phyloP scores from a whole-genome alignment of 306 rosid species.

The Rosa persica region DNA sequence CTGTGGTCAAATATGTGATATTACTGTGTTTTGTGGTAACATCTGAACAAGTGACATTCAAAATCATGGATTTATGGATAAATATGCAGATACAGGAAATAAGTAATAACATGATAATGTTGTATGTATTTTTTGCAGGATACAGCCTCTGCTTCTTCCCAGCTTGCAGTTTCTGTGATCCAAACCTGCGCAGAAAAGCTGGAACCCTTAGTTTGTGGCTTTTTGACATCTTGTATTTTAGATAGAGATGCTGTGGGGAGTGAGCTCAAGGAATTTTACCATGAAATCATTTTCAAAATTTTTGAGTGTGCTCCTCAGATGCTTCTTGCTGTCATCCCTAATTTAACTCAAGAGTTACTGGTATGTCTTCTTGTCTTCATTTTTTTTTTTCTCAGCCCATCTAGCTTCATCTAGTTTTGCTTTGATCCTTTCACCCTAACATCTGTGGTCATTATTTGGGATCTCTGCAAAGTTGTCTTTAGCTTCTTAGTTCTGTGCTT shows the following conservation, averaged over 20 bases:
- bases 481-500: neutral
- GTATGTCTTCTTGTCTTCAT: slow-evolving; percentile 36
- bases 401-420: neutral
- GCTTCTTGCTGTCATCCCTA: slow-evolving; percentile 77
- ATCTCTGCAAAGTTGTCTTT: neutral
- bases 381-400: neutral
- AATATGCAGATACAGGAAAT: neutral
- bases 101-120: neutral
- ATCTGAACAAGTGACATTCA: neutral
- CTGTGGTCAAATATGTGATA: neutral
- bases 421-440: neutral
- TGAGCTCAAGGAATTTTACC: slow-evolving; percentile 74
- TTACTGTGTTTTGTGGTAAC: neutral
- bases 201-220: slow-evolving; percentile 61
- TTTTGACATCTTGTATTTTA: slow-evolving; percentile 70
- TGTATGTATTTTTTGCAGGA: slow-evolving; percentile 46
- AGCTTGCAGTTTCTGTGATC: slow-evolving; percentile 66
- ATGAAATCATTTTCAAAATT: slow-evolving; percentile 69
- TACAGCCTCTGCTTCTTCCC: slow-evolving; percentile 61
- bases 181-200: slow-evolving; percentile 61
- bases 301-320: slow-evolving; percentile 75
- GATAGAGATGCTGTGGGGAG: slow-evolving; percentile 61
- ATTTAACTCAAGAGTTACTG: slow-evolving; percentile 67
- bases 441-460: neutral
- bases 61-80: neutral